Evolutionary conservation across 345 rosid species (phyloP), one percentile per base, ranked within the genome.

Genomic region (Cardamine chenopodiifolia): DNA sequence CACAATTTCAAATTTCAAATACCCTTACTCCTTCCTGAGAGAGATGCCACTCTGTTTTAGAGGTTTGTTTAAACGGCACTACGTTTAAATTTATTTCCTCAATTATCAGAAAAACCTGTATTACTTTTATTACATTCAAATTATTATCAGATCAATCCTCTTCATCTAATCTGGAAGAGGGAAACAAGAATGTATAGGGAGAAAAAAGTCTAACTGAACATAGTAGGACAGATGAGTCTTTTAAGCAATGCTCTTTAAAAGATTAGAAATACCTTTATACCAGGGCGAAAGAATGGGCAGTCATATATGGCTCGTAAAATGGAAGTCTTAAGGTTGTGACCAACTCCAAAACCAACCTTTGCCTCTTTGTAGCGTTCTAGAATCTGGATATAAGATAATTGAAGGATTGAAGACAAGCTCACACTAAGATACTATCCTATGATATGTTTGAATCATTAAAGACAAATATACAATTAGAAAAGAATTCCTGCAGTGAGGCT

Each of bases 301-400:
- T 91, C 95, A 62, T 82, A 80, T 75, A 89, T 73, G 61, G 98
- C 98, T 80, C 74, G 82, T 52, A 76, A 57, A 71, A 91, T 78
- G 56, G 97, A 91, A 64, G 79, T 72, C 83, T 81, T 81, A 34
- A 89, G 77, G 82, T 79, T 74, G 74, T 82, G 83, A 78, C 90
- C 97, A 79, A 79, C 90, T 70, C 96, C 98, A 86, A 89, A 91
- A 82, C 97, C 98, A 85, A 91, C 85, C 79, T 86, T 93, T 76
- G 90, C 94, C 79, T 87, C 86, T 83, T 86, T 86, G 72, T 79
- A 80, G 81, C 73, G 70, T 77, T 79, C 81, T 75, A 94, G 69
- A 77, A 87, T 89, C 98, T 93, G 85, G 39, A 78, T 37, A 75
- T 42, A 66, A 40, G 63, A 57, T 49, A 64, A 39, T 48, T 13